These are phyloP conservation scores for Melastoma malabathricum DNA, from an alignment of 345 rosid species.

Conservation along the genomic window DNA sequence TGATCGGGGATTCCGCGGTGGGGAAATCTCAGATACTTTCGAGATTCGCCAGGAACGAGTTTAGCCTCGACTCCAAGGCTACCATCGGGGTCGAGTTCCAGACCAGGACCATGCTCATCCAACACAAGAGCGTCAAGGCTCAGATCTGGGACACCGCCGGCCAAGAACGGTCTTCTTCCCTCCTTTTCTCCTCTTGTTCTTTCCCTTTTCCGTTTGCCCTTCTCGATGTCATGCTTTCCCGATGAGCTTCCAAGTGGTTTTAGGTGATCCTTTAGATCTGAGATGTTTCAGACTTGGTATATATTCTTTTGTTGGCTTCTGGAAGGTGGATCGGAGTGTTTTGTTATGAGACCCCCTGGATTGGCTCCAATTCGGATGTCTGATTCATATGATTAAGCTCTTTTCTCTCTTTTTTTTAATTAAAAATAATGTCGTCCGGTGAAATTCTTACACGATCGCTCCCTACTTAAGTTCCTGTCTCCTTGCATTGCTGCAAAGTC, in stretches of 20 bases:
- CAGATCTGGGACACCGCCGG: conserved; percentile 99
- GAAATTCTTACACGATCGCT: no score
- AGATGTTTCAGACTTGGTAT: no score
- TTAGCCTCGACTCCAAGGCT: conserved; percentile 79
- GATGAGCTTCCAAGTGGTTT: neutral
- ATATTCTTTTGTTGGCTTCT: no score
- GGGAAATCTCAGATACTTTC: conserved; percentile 84
- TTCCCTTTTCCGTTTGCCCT: neutral
- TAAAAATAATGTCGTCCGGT: no score
- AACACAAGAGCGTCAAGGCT: conserved; percentile 75
- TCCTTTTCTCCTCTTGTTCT: neutral
- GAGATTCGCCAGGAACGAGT: conserved; percentile 75
- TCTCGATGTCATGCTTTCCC: neutral
- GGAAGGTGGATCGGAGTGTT: no score
- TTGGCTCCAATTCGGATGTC: no score
- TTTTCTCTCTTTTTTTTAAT: no score
- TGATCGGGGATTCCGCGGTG: conserved; percentile 91
- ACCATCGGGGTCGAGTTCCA: conserved; percentile 95
- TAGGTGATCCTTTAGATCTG: no score
- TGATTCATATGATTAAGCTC: no score
- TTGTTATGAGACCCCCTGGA: no score
- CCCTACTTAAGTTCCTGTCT: no score
- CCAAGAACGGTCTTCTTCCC: conserved; percentile 47
- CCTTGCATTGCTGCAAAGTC: no score
- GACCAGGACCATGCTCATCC: conserved; percentile 56